Percentiles rank a stretch among this genome's conserved stretches.
phyloP scores from a whole-genome alignment of 148 eudicot species.

The Mesembryanthemum crystallinum region DNA sequence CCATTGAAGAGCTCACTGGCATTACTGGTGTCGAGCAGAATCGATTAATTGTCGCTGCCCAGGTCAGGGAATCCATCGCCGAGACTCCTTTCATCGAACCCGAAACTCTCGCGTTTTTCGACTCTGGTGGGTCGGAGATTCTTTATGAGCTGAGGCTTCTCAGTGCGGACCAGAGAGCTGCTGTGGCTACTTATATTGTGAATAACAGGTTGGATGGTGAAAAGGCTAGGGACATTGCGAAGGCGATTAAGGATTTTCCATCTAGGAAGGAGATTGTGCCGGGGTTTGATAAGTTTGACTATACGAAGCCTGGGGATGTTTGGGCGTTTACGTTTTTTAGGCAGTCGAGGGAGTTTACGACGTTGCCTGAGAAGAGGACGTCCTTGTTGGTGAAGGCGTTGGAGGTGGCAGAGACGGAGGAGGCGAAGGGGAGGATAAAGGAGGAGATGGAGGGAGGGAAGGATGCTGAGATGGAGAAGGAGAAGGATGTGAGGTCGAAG shows the following conservation, averaged over 20 bases:
- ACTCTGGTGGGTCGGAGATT: conserved; percentile 56
- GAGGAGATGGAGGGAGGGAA: conserved; percentile 47
- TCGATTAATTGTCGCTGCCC: conserved; percentile 67
- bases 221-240: conserved; percentile 57
- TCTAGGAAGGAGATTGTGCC: conserved; percentile 42
- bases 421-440: conserved; percentile 36
- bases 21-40: conserved; percentile 77
- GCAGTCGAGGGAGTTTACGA: conserved; percentile 49
- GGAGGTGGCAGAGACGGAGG: conserved; percentile 49
- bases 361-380: conserved; percentile 34
- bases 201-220: conserved; percentile 37
- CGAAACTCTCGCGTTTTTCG: conserved; percentile 45
- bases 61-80: conserved; percentile 56
- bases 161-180: conserved; percentile 47
- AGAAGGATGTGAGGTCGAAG: conserved; percentile 27
- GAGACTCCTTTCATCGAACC: conserved; percentile 29
- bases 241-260: conserved; percentile 73
- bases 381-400: conserved; percentile 48
- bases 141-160: conserved; percentile 65
- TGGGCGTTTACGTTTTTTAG: conserved; percentile 64
- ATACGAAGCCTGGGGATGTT: conserved; percentile 59
- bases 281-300: conserved; percentile 63
- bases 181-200: conserved; percentile 45
- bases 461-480: conserved; percentile 16
- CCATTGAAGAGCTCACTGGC: conserved; percentile 72